Evolutionary conservation across 148 eudicot species (phyloP).

Genomic region (Camellia granthamiana): DNA sequence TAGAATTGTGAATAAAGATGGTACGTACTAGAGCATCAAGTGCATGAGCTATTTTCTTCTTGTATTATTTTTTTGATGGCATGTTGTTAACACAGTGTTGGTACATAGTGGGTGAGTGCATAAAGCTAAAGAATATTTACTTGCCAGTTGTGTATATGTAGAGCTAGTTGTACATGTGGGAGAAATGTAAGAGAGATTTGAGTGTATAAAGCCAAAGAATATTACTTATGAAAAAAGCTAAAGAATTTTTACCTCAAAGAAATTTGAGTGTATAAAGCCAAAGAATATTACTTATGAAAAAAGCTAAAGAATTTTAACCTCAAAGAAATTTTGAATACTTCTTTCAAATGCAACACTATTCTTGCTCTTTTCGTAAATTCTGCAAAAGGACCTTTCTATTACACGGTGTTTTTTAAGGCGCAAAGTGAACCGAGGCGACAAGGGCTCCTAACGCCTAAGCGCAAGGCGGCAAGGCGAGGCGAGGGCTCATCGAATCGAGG

Average conservation of each 20-base stretch:
- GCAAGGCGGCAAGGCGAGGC: no score
- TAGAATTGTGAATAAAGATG: neutral
- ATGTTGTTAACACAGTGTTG: neutral
- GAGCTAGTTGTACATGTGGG: neutral
- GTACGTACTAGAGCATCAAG: neutral
- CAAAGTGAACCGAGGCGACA: no score
- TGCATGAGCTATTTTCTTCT: neutral
- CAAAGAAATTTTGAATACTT: neutral
- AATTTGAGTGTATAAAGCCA: neutral
- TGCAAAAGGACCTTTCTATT: no score
- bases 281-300: no score
- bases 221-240: neutral
- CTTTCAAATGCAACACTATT: neutral
- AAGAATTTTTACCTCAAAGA: neutral
- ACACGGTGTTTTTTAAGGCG: no score
- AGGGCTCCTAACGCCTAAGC: no score
- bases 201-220: no score
- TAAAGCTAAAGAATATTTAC: neutral
- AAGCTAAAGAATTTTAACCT: no score
- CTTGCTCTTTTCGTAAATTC: neutral
- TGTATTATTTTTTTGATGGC: neutral
- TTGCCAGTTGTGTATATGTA: neutral
- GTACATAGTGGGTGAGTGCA: constrained; percentile 2
- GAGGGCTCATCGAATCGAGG: no score
- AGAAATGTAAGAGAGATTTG: no score